These are phyloP conservation scores for Telopea speciosissima DNA, from an alignment of 177 flowering plant species.

Conservation along the genomic window DNA sequence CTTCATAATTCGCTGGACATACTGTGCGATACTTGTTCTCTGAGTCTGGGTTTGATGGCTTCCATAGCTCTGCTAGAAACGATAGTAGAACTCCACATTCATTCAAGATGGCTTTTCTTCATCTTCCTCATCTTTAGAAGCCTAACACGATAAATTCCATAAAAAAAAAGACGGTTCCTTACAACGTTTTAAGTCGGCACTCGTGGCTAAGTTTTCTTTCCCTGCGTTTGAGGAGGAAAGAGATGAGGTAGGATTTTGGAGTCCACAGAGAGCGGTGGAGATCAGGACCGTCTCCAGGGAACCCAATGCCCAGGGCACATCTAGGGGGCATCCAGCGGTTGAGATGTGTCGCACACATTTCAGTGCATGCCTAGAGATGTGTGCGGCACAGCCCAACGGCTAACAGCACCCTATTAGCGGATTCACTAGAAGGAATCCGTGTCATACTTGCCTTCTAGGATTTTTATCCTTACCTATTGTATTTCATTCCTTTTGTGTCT, in stretches of 20 bases:
- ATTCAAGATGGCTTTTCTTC: slow-evolving; percentile 13
- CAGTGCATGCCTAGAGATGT: too few relatives aligned
- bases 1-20: too few relatives aligned
- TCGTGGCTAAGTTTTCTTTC: not conserved
- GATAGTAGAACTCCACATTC: not conserved
- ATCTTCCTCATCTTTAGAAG: not conserved
- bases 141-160: not conserved
- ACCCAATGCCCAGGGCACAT: too few relatives aligned
- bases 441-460: too few relatives aligned
- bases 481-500: too few relatives aligned
- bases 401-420: too few relatives aligned
- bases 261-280: not conserved
- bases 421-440: too few relatives aligned
- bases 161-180: not conserved
- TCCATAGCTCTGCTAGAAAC: slow-evolving; percentile 60
- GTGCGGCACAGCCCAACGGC: too few relatives aligned
- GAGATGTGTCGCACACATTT: too few relatives aligned
- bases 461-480: too few relatives aligned
- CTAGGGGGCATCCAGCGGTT: too few relatives aligned
- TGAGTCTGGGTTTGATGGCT: slow-evolving; percentile 51
- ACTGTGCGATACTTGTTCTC: slow-evolving; percentile 89
- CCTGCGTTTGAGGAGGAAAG: not conserved
- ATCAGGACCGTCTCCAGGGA: too few relatives aligned
- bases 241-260: not conserved
- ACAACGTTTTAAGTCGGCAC: not conserved